Percentiles rank a stretch among this genome's conserved stretches.
These are phyloP conservation scores for Plasmodium ovale DNA, from an alignment of 169 alveolate genomes.

Conservation along the genomic window DNA sequence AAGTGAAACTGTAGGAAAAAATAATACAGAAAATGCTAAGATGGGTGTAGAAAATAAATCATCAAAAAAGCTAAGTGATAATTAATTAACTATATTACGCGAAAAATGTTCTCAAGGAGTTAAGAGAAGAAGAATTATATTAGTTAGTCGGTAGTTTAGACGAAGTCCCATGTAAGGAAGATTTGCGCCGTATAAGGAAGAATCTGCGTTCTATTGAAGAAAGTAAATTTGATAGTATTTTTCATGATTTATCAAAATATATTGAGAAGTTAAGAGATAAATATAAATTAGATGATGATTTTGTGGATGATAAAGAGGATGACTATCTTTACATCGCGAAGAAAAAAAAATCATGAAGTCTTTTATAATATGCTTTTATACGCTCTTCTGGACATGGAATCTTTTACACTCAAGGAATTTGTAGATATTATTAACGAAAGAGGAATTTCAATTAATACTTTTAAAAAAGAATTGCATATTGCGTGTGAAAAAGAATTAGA, in stretches of 20 bases:
- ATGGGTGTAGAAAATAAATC: not conserved
- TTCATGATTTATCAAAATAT: not conserved
- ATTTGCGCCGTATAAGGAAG: slow-evolving; percentile 8
- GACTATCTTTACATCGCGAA: not conserved
- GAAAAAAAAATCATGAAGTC: slow-evolving; percentile 10
- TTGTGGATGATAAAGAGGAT: not conserved
- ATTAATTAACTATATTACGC: not conserved
- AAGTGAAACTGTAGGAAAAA: not conserved
- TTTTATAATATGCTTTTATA: slow-evolving; percentile 23
- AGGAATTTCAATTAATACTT: not conserved
- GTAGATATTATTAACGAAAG: slow-evolving; percentile 21
- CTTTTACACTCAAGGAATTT: slow-evolving; percentile 15
- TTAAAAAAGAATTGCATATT: not conserved
- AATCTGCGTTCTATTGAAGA: slow-evolving; percentile 21
- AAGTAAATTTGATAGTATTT: slow-evolving; percentile 3
- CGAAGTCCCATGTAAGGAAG: not conserved
- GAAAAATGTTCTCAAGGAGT: slow-evolving; percentile 12
- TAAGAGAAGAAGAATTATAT: slow-evolving; percentile 18
- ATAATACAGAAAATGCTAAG: not conserved
- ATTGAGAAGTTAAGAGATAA: not conserved
- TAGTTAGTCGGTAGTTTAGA: not conserved
- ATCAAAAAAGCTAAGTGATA: not conserved
- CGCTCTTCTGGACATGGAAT: slow-evolving; percentile 16
- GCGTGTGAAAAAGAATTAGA: not conserved
- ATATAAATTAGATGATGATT: not conserved